Conservation (phyloP, 768 basidiomycete species). For the Lenzites betulinus region DNA sequence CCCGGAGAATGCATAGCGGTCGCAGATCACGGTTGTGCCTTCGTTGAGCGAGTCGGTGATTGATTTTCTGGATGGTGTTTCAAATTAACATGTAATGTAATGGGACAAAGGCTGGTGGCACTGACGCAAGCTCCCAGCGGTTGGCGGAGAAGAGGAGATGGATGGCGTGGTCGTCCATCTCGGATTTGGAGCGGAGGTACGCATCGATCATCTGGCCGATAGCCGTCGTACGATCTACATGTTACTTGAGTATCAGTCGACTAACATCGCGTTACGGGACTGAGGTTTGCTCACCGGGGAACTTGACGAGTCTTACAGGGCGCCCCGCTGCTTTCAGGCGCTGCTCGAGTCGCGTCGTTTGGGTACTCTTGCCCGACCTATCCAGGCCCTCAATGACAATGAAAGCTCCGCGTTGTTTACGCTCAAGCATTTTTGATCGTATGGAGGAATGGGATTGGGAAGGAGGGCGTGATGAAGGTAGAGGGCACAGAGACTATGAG, state of each 20-base stretch:
- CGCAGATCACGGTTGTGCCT: constrained; percentile 81
- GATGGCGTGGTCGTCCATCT: constrained; percentile 89
- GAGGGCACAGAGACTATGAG: no score
- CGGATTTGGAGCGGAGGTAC: constrained; percentile 81
- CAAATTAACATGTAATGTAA: not conserved
- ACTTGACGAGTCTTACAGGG: constrained; percentile 69
- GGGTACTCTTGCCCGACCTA: constrained; percentile 92
- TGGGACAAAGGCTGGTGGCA: constrained; percentile 16
- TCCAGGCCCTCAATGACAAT: constrained; percentile 97
- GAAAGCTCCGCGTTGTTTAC: constrained; percentile 60
- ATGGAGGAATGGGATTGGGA: not conserved
- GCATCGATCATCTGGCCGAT: constrained; percentile 93
- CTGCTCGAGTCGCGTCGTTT: constrained; percentile 61
- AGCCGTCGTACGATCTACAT: constrained; percentile 81
- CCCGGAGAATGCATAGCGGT: constrained; percentile 96
- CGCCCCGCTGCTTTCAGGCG: constrained; percentile 50
- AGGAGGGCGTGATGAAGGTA: not conserved
- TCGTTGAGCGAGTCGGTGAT: constrained; percentile 60
- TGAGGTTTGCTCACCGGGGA: constrained; percentile 70
- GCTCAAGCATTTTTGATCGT: constrained; percentile 6
- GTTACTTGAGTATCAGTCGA: not conserved
- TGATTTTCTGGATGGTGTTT: constrained; percentile 43
- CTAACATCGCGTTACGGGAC: not conserved
- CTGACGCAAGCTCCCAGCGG: constrained; percentile 92
- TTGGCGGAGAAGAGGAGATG: constrained; percentile 97